These are phyloP conservation scores for Physcomitrium patens DNA, from an alignment of 225 moss, liverwort and hornwort genomes.

Conservation along the genomic window DNA sequence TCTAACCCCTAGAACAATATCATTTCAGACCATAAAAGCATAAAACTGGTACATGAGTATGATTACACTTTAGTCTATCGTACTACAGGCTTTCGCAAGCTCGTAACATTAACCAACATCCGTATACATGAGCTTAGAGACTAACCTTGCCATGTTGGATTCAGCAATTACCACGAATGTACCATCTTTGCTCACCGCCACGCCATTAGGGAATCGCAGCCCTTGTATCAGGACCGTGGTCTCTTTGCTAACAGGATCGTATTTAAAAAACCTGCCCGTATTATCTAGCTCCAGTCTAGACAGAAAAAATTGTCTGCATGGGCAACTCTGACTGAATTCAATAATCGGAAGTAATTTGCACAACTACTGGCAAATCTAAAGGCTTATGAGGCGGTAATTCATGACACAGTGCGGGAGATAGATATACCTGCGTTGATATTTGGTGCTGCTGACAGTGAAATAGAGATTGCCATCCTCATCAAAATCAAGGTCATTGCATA, in stretches of 20 bases:
- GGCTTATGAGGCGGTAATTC: not conserved
- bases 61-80: not conserved
- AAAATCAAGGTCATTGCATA: constrained; percentile 71
- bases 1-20: not conserved
- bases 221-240: constrained; percentile 48
- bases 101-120: not conserved
- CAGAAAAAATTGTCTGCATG: constrained; percentile 49
- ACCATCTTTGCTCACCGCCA: constrained; percentile 70
- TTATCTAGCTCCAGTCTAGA: constrained; percentile 63
- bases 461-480: constrained; percentile 68
- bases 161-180: constrained; percentile 60
- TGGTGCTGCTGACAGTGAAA: constrained; percentile 67
- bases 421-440: constrained; percentile 49
- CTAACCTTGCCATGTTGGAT: constrained; percentile 55
- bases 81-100: not conserved
- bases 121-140: not conserved
- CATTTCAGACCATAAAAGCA: not conserved
- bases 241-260: constrained; percentile 58
- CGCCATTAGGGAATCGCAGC: constrained; percentile 65
- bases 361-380: not conserved
- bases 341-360: not conserved
- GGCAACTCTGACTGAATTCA: not conserved
- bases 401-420: not conserved
- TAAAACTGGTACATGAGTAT: not conserved
- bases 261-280: constrained; percentile 62